A percentile compares a stretch with the other conserved stretches of the same genome.
phyloP scores from a whole-genome alignment of 108 stramenopile species.

The Skeletonema grethae region DNA sequence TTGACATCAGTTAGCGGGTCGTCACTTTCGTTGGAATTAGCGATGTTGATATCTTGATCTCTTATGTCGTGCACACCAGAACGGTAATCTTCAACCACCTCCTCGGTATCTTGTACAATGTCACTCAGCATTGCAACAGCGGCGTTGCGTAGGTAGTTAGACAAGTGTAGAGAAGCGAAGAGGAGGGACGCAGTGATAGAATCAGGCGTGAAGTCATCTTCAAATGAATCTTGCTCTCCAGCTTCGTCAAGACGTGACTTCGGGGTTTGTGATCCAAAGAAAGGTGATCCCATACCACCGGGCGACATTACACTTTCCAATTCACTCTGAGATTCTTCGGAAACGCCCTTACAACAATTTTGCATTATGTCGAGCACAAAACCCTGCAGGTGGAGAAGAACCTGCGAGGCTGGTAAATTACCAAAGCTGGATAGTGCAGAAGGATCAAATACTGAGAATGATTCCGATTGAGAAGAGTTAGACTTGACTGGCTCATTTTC shows the following conservation, averaged over 20 bases:
- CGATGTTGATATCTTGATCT: slow-evolving; percentile 28
- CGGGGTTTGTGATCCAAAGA: slow-evolving; percentile 3
- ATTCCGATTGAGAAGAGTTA: slow-evolving; percentile 16
- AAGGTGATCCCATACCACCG: slow-evolving; percentile 47
- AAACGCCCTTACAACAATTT: slow-evolving; percentile 2
- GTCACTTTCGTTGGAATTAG: slow-evolving; percentile 54
- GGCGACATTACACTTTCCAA: slow-evolving; percentile 3
- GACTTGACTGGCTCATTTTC: slow-evolving; percentile 4
- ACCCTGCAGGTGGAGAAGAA: slow-evolving; percentile 61
- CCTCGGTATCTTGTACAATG: slow-evolving; percentile 12
- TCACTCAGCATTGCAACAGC: slow-evolving; percentile 25
- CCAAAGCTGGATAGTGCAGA: slow-evolving; percentile 63
- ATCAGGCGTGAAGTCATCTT: slow-evolving; percentile 26
- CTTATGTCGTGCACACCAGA: slow-evolving; percentile 9
- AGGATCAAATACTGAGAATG: slow-evolving; percentile 61
- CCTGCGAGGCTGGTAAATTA: slow-evolving; percentile 65
- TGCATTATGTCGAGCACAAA: slow-evolving; percentile 45
- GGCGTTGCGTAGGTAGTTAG: slow-evolving; percentile 22
- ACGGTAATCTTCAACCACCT: not conserved
- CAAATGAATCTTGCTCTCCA: not conserved
- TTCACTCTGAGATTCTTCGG: not conserved
- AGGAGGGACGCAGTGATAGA: slow-evolving; percentile 34
- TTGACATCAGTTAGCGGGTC: slow-evolving; percentile 58
- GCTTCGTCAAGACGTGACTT: not conserved
- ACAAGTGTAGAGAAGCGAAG: slow-evolving; percentile 36